Evolutionary conservation across 805 yeast genomes (phyloP), one percentile per base, ranked within the genome.

Genomic region (Starmerella roubikii): DNA sequence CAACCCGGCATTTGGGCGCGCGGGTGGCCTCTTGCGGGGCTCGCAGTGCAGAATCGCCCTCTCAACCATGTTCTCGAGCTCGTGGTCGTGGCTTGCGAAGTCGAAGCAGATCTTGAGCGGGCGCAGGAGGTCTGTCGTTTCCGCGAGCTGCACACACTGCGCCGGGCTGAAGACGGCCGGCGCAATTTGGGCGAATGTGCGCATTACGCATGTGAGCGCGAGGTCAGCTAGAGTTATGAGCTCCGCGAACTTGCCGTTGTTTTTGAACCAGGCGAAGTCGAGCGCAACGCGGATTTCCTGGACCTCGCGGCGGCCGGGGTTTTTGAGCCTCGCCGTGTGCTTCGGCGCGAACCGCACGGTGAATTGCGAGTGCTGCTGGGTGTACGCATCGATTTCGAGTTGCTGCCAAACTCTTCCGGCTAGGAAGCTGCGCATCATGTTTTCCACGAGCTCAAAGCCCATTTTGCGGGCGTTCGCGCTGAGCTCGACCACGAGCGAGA

Each of bases 391-490:
- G 18, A 15, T 23, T n/a, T 24, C n/a, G 21, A 27, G 22, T 8
- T 8, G 12, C 7, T 4, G 16, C 27, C 34, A 20, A 9, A 37
- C 18, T 6, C 16, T 5, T 12, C 45, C 40, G 7, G 21, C 28
- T 18, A 40, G 21, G 25, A 47, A 42, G 21, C 47, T 28, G 11
- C 39, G 38, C 34, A 46, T 23, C 17, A 47, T 16, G 30, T 47
- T 47, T 22, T 46, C 51, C n/a, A 36, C 25, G 3, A 33, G 4
- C 9, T 47, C 44, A 28, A 47, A 47, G n/a, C 27, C 24, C 12
- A 37, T 31, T 1, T 11, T 8, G 7, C 9, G 12, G 19, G 39
- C 45, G 24, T 47, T 46, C 6, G 28, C 33, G 20, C 17, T 15
- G 12, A 40, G 2, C 3, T n/a, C 4, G 15, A 46, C 39, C 2